Base-by-base conservation (phyloP, 2,329 filamentous ascomycete genomes). In the Ramularia endophylla region DNA sequence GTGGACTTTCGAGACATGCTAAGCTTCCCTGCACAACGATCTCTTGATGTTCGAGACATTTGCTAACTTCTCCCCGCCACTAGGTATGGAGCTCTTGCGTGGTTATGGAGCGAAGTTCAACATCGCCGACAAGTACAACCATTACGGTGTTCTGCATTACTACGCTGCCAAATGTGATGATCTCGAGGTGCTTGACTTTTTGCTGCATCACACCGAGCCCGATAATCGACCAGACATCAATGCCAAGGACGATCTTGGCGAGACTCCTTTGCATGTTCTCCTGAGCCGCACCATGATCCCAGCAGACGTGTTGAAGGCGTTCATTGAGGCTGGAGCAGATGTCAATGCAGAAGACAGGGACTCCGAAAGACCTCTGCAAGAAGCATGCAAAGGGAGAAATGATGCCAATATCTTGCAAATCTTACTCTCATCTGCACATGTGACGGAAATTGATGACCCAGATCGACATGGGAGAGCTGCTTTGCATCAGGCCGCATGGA, bases 341-440 rank as follows among this genome's bases (percentile, higher is more conserved):
- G 40, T 51, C 13, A 41, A 51, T 17, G 43, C 42, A n/a, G 48
- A 53, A 15, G 43, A 49, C 33, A 27, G 39, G 3, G 33, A 40
- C 12, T 51, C 48, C 8, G 36, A 48, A 18, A 36, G 41, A 9
- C 44, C 47, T n/a, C 40, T 50, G 8, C 38, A 48, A 11, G 34
- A 42, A 30, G 45, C 47, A 8, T 30, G 43, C 27, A 37, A 27
- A 13, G 37, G 39, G 27, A 41, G 40, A 11, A 40, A 48, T 17
- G 43, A 41, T 7, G 25, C 36, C 20, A 38, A 44, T 25, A 27
- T 40, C 27, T 31, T 44, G n/a, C 19, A 50, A 6, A 29, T 50
- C 11, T 27, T 39, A 2, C 29, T 18, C 9, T n/a, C n/a, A n/a
- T n/a, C n/a, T n/a, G n/a, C n/a, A n/a, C 25, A 29, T 9, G 45